Percentiles rank a stretch among this genome's conserved stretches.
These are phyloP conservation scores for Diacronema lutheri DNA, from an alignment of 78 protist species.

Conservation along the genomic window DNA sequence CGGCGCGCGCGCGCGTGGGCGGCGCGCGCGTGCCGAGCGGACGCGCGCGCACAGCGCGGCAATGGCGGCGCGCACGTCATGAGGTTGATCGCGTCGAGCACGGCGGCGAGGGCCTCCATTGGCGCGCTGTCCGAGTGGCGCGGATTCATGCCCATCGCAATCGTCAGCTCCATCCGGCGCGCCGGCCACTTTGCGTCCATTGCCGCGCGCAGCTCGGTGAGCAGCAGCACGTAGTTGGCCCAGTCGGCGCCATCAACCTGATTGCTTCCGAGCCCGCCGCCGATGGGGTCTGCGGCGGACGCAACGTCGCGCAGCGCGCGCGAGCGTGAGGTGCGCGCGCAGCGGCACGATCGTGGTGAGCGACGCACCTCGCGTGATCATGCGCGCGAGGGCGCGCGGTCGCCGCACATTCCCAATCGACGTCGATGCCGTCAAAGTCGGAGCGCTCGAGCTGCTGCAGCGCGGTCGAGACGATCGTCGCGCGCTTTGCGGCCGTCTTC, in stretches of 20 bases:
- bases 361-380: too few relatives aligned
- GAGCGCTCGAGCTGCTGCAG: background rate
- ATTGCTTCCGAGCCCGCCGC: too few relatives aligned
- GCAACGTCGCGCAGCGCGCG: background rate
- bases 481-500: background rate
- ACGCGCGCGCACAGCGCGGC: too few relatives aligned
- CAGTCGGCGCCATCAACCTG: background rate
- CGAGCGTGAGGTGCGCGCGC: too few relatives aligned
- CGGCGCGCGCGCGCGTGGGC: too few relatives aligned
- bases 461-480: background rate
- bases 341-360: too few relatives aligned
- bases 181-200: background rate
- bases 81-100: background rate
- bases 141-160: background rate
- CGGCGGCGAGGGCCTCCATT: background rate
- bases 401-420: background rate
- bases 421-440: background rate
- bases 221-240: background rate
- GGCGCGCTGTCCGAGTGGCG: background rate
- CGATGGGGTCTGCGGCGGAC: background rate
- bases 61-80: too few relatives aligned
- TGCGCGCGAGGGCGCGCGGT: too few relatives aligned
- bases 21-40: too few relatives aligned
- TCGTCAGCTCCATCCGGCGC: background rate
- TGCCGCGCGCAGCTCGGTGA: background rate